These are phyloP conservation scores for Leccinum pachyderme DNA, from an alignment of 1,284 basidiomycete genomes.

Conservation along the genomic window DNA sequence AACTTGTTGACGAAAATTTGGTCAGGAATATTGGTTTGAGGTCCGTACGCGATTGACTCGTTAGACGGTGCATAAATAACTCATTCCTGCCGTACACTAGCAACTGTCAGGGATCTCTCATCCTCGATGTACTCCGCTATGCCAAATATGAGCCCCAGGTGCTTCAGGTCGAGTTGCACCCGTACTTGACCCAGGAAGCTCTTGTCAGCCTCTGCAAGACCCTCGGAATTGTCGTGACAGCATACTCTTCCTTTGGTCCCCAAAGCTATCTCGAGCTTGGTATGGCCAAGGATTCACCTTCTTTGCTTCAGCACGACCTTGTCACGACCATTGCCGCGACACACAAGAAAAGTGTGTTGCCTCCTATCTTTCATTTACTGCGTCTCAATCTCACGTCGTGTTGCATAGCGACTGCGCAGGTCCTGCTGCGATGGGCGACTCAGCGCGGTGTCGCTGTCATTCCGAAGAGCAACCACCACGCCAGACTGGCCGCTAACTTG, in stretches of 20 bases:
- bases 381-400: constrained; percentile 1
- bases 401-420: constrained; percentile 51
- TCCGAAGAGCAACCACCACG: constrained; percentile 64
- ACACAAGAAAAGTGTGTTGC: constrained; percentile 52
- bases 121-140: constrained; percentile 68
- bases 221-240: constrained; percentile 69
- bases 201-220: constrained; percentile 59
- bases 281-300: constrained; percentile 46
- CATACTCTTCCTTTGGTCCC: constrained; percentile 77
- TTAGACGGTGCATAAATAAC: not conserved
- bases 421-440: constrained; percentile 77
- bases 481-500: constrained; percentile 62
- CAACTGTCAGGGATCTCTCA: constrained; percentile 62
- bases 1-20: constrained; percentile 65
- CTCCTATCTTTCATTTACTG: not conserved
- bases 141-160: constrained; percentile 70
- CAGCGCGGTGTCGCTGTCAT: constrained; percentile 77
- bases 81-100: constrained; percentile 34
- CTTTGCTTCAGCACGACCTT: constrained; percentile 52
- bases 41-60: constrained; percentile 13
- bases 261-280: constrained; percentile 68
- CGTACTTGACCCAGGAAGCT: constrained; percentile 69
- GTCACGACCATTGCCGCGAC: constrained; percentile 49
- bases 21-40: constrained; percentile 73
- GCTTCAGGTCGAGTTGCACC: constrained; percentile 77